Conservation (phyloP, 768 basidiomycete species). For the Suillus decipiens region DNA sequence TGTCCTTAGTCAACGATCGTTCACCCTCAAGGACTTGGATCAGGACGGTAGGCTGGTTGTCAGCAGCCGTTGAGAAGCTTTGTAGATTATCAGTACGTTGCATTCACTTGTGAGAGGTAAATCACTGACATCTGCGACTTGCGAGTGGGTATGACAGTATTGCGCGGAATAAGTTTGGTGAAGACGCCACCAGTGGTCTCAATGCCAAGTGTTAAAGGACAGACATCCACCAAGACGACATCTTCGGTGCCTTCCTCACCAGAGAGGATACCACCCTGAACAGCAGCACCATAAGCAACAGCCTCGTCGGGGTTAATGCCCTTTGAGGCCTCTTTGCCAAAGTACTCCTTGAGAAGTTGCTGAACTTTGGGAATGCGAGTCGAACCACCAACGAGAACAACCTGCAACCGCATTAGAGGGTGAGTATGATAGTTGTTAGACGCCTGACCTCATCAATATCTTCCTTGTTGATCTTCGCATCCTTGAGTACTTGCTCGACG, state of each 20-base stretch:
- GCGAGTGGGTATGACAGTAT: conserved; percentile 97
- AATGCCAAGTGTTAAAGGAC: conserved; percentile 96
- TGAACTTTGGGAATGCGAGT: conserved; percentile 99
- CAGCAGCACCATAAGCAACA: conserved; percentile 97
- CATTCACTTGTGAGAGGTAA: not conserved
- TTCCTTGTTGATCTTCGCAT: conserved; percentile 97
- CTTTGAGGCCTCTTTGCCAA: conserved; percentile 97
- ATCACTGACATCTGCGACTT: conserved; percentile 83
- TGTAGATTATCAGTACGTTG: not conserved
- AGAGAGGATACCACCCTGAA: conserved; percentile 97
- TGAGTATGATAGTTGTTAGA: not conserved
- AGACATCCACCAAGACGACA: conserved; percentile 94
- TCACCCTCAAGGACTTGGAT: conserved; percentile 99
- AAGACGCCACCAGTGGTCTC: conserved; percentile 99
- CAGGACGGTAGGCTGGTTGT: conserved; percentile 92
- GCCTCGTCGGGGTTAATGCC: conserved; percentile 99
- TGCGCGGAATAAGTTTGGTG: conserved; percentile 95
- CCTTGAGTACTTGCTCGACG: conserved; percentile 98
- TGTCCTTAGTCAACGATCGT: conserved; percentile 96
- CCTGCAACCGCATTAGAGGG: conserved; percentile 34
- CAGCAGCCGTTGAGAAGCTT: conserved; percentile 80
- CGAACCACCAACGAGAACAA: conserved; percentile 94
- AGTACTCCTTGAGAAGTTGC: conserved; percentile 97
- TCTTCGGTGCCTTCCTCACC: conserved; percentile 91
- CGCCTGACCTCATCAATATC: conserved; percentile 78